These are phyloP conservation scores for Dipteronia dyeriana DNA, from an alignment of 345 rosid species.

Conservation along the genomic window DNA sequence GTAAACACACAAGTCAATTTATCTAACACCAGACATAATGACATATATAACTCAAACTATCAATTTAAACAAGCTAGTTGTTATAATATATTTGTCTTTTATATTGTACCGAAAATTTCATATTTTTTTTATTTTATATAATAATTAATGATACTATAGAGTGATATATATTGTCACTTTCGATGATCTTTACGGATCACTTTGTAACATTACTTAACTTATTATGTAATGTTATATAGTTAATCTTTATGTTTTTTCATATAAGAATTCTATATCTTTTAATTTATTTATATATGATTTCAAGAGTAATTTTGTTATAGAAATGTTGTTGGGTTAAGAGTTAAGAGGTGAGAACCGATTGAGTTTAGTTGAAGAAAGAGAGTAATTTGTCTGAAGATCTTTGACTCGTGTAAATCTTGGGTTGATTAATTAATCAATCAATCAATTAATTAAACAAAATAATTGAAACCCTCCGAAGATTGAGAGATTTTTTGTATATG, in stretches of 20 bases:
- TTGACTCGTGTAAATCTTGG: constrained; percentile 32
- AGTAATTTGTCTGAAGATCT: constrained; percentile 30
- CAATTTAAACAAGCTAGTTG: too few species aligned
- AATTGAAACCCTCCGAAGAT: constrained; percentile 25
- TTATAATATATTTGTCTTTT: too few species aligned
- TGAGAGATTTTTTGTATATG: neutral
- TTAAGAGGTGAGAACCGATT: constrained; percentile 16
- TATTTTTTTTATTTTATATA: neutral
- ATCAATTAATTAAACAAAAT: neutral
- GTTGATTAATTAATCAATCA: neutral
- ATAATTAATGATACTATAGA: too few species aligned
- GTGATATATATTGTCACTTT: too few species aligned
- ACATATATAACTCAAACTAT: neutral
- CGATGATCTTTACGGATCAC: too few species aligned
- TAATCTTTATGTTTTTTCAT: too few species aligned
- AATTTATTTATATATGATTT: too few species aligned
- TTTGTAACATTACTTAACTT: too few species aligned
- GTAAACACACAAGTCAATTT: neutral
- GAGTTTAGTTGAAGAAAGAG: constrained; percentile 5
- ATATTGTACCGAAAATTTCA: too few species aligned
- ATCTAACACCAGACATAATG: constrained; percentile 6
- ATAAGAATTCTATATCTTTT: too few species aligned
- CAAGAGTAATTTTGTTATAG: too few species aligned
- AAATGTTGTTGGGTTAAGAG: constrained; percentile 18
- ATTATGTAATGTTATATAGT: too few species aligned